These are phyloP conservation scores for Linaria vulgaris DNA, from an alignment of 257 asterid species.

Conservation along the genomic window DNA sequence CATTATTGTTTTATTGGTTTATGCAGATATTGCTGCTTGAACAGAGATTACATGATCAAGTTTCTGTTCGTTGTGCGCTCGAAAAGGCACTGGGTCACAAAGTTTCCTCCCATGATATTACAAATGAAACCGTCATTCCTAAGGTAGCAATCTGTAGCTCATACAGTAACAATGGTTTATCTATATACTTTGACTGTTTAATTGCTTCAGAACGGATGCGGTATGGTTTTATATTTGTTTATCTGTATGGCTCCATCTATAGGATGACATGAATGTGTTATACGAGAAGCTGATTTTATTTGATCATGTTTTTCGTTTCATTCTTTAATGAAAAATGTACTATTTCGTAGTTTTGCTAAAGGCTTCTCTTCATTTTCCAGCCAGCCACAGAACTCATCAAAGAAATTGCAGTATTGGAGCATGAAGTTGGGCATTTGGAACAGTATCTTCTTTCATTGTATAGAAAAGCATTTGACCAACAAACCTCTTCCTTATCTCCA, in stretches of 20 bases:
- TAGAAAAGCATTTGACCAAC: slow-evolving; percentile 64
- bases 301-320: not conserved
- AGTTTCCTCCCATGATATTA: slow-evolving; percentile 36
- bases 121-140: slow-evolving; percentile 41
- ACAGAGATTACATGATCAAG: slow-evolving; percentile 60
- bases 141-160: slow-evolving; percentile 38
- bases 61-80: slow-evolving; percentile 52
- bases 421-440: slow-evolving; percentile 63
- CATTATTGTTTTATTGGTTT: not conserved
- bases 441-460: slow-evolving; percentile 64
- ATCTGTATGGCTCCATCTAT: not conserved
- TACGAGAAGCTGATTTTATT: not conserved
- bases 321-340: not conserved
- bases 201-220: not conserved
- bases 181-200: not conserved
- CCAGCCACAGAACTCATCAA: slow-evolving; percentile 61
- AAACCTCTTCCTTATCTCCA: slow-evolving; percentile 45
- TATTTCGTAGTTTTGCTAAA: not conserved
- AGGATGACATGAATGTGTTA: not conserved
- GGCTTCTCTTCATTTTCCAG: slow-evolving; percentile 32
- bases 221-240: not conserved
- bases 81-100: slow-evolving; percentile 59
- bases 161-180: not conserved
- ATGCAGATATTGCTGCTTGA: slow-evolving; percentile 60
- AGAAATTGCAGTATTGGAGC: slow-evolving; percentile 59